phyloP scores from a whole-genome alignment of 192 early-diverging fungal genomes.

The Funneliformis geosporum region DNA sequence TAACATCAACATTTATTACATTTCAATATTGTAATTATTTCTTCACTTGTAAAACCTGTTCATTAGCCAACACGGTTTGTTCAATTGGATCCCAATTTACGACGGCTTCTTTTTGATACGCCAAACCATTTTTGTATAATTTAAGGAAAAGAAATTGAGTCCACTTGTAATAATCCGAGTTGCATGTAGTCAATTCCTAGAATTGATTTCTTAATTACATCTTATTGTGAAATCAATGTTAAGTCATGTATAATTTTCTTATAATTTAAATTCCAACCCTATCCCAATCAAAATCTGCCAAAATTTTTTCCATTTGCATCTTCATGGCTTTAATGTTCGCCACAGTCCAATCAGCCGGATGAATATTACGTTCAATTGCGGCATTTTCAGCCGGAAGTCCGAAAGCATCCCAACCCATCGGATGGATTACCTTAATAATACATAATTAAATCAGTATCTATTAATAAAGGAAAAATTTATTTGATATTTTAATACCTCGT shows the following conservation, averaged over 20 bases:
- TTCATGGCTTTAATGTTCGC: conserved; percentile 86
- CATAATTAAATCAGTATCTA: background rate
- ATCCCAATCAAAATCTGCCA: conserved; percentile 90
- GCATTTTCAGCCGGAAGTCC: conserved; percentile 99
- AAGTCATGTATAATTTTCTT: background rate
- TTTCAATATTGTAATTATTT: background rate
- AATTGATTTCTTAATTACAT: background rate
- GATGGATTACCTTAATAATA: conserved; percentile 65
- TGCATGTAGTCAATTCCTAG: conserved; percentile 83
- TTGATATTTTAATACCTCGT: conserved; percentile 48
- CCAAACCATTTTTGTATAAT: conserved; percentile 73
- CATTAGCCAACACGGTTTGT: conserved; percentile 93
- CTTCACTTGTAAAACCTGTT: conserved; percentile 60
- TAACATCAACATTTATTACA: background rate
- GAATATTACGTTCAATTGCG: conserved; percentile 78
- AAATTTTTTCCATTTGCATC: conserved; percentile 70
- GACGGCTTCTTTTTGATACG: conserved; percentile 84
- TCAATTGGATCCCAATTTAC: conserved; percentile 99
- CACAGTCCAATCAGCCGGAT: conserved; percentile 80
- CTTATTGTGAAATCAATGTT: background rate
- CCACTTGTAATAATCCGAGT: conserved; percentile 89
- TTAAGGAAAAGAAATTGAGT: conserved; percentile 90
- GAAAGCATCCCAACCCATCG: conserved; percentile 99
- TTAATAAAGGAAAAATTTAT: background rate
- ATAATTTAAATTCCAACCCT: conserved; percentile 45